A percentile compares a stretch with the other conserved stretches of the same genome.
These are phyloP conservation scores for Solanum chaucha DNA, from an alignment of 257 asterid genomes.

Conservation along the genomic window DNA sequence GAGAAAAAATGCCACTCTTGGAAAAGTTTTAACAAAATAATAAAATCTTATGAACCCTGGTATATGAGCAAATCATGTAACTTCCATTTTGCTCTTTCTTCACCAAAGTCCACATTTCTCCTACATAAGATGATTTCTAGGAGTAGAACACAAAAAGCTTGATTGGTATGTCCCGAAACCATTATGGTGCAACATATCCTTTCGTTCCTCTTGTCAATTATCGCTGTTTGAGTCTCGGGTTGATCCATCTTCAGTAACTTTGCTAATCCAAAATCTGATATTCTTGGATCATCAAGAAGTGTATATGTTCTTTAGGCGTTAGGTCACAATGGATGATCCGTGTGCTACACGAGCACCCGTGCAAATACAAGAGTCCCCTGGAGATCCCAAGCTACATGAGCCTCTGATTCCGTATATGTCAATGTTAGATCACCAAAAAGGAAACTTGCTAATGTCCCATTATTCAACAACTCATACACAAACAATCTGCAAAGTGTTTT, in stretches of 20 bases:
- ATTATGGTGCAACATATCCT: conserved; percentile 35
- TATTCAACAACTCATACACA: too few relatives aligned
- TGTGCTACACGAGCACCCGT: conserved; percentile 34
- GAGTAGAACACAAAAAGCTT: conserved; percentile 33
- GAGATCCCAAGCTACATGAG: too few relatives aligned
- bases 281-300: conserved; percentile 28
- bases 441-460: too few relatives aligned
- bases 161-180: conserved; percentile 32
- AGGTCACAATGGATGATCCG: conserved; percentile 27
- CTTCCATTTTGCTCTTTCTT: not conserved
- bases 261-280: conserved; percentile 56
- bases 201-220: conserved; percentile 27
- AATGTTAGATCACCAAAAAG: too few relatives aligned
- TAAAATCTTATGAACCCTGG: too few relatives aligned
- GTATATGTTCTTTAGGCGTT: conserved; percentile 50
- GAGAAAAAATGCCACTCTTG: too few relatives aligned
- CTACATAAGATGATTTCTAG: conserved; percentile 31
- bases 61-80: too few relatives aligned
- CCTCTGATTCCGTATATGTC: too few relatives aligned
- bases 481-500: too few relatives aligned
- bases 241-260: conserved; percentile 15
- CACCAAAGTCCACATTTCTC: not conserved
- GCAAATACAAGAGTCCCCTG: conserved; percentile 12
- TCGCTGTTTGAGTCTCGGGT: not conserved
- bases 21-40: too few relatives aligned